A percentile compares a stretch with the other conserved stretches of the same genome.
Conservation (phyloP, 2,329 filamentous ascomycete species). For the Alternaria sp. region DNA sequence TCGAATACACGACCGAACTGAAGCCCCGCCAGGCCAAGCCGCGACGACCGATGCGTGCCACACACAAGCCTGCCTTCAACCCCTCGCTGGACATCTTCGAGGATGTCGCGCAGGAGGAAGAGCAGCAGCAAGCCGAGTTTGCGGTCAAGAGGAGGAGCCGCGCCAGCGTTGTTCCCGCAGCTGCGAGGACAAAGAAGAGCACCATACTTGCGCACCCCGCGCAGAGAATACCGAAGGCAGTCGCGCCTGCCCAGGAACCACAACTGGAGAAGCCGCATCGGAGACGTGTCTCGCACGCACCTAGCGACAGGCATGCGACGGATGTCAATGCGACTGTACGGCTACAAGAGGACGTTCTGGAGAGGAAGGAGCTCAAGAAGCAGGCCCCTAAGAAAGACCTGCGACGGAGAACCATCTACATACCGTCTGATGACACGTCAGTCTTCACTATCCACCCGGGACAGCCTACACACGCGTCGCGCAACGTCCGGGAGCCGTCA, state of each 20-base stretch:
- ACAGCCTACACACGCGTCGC: slow-evolving; percentile 37
- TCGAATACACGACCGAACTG: slow-evolving; percentile 49
- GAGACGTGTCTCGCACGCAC: slow-evolving; percentile 46
- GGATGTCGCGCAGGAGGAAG: slow-evolving; percentile 46
- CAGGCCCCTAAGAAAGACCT: slow-evolving; percentile 48
- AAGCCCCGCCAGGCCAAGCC: slow-evolving; percentile 42
- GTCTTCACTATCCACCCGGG: slow-evolving; percentile 60
- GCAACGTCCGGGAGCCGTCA: slow-evolving; percentile 38
- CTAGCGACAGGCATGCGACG: slow-evolving; percentile 29
- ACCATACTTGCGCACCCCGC: slow-evolving; percentile 46
- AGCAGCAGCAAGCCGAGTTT: slow-evolving; percentile 31
- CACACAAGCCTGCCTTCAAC: slow-evolving; percentile 40
- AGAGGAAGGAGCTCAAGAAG: slow-evolving; percentile 42
- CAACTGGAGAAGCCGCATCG: slow-evolving; percentile 34
- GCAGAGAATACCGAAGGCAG: slow-evolving; percentile 40
- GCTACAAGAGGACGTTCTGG: slow-evolving; percentile 37
- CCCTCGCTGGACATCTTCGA: slow-evolving; percentile 47
- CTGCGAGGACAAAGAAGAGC: slow-evolving; percentile 31
- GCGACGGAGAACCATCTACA: slow-evolving; percentile 58
- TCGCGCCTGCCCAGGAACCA: slow-evolving; percentile 29
- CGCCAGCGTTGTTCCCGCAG: slow-evolving; percentile 33
- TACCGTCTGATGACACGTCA: slow-evolving; percentile 59
- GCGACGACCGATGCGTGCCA: slow-evolving; percentile 39
- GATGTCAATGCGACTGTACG: slow-evolving; percentile 39
- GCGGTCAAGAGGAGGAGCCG: slow-evolving; percentile 35